A percentile compares a stretch with the other conserved stretches of the same genome.
Conservation (phyloP, 306 rosid genomes). For the Heteromeles arbutifolia region DNA sequence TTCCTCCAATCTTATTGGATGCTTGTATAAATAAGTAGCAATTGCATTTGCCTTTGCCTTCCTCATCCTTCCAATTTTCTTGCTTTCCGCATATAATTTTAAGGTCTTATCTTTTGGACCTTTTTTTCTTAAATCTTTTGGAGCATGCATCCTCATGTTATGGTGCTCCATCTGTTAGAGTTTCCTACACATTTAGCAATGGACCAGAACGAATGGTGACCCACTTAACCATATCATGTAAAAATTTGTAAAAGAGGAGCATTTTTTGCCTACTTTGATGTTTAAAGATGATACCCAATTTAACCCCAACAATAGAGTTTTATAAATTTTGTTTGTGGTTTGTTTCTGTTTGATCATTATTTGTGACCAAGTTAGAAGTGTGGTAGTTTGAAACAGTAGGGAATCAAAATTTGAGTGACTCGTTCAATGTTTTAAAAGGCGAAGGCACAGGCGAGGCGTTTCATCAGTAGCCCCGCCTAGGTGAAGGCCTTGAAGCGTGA, state of each 20-base stretch:
- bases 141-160: not conserved
- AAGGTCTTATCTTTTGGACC: not conserved
- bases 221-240: not conserved
- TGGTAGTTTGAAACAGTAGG: not conserved
- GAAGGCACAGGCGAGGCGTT: fast-evolving
- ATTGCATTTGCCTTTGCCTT: not conserved
- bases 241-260: not conserved
- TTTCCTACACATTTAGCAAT: not conserved
- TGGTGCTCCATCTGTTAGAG: not conserved
- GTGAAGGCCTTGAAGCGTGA: no score
- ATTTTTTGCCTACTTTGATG: not conserved
- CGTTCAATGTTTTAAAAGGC: no score
- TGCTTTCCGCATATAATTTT: not conserved
- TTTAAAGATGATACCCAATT: not conserved
- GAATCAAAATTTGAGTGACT: not conserved
- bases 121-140: not conserved
- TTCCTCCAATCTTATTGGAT: not conserved
- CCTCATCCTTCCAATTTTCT: not conserved
- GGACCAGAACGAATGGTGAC: not conserved
- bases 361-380: not conserved
- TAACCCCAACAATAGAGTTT: not conserved
- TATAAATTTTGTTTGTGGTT: not conserved
- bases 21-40: not conserved
- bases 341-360: not conserved
- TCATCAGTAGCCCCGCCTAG: no score